Base-by-base conservation (phyloP, 2,329 filamentous ascomycete species). In the Fusarium buxicola region DNA sequence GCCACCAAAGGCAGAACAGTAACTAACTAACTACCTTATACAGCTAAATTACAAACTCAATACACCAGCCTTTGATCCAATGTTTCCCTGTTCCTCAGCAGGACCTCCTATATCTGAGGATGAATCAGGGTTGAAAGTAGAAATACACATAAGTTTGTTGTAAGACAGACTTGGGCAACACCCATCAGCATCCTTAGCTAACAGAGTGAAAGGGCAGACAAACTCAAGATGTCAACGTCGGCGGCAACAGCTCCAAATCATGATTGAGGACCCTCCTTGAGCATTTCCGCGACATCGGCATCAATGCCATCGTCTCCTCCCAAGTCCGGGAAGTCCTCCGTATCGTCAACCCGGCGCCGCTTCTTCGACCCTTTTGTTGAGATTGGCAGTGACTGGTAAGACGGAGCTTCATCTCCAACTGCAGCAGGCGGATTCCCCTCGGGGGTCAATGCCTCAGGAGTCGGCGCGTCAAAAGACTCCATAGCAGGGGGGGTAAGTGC, bases 401-500 rank as follows among this genome's bases (percentile, higher is more conserved):
- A 77, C 2, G 79, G 75, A 2, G 78, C 76, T 21, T 81, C 80
- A 15, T 78, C 77, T 15, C 72, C 75, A 11, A 25, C n/a, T 2
- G 75, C 71, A 2, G 75, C 70, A 3, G 59, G 58, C 21, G 53
- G 35, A 58, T 66, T 44, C 35, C 53, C 45, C 50, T 69, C 60
- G 32, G 67, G 52, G 15, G 53, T 58, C 30, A 60, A 35, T 25
- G 65, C 59, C 15, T 67, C 60, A 7, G 66, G 56, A 12, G 51
- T 54, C 59, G 63, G 54, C 30, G 59, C 62, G 7, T 64, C 65
- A n/a, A 66, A 60, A 12, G 66, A 49, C 30, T 71, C 72, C 41
- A 66, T 64, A 13, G 63, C 47, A 2, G 91, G 91, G n/a, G 93
- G 94, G 1, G 94, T 97, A 53, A 97, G 82, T 7, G 89, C 91